Percentiles rank a stretch among this genome's conserved stretches.
phyloP scores from a whole-genome alignment of 2,329 filamentous ascomycete species.

The Alternaria consortialis region DNA sequence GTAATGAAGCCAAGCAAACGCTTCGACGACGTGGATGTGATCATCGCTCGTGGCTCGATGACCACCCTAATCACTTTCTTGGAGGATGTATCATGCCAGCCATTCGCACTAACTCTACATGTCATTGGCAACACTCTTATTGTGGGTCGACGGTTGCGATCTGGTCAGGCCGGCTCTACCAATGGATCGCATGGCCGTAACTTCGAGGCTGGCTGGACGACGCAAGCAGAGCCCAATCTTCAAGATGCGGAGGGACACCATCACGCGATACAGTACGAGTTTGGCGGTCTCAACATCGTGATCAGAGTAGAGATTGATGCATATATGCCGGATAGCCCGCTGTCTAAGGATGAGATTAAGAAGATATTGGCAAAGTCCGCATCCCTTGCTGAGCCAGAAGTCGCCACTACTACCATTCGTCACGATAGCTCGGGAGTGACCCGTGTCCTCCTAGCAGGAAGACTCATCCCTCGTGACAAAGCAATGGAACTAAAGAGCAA shows the following conservation, averaged over 20 bases:
- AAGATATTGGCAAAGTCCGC: background rate
- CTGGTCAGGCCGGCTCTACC: background rate
- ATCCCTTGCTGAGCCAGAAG: background rate
- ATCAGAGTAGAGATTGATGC: background rate
- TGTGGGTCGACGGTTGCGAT: background rate
- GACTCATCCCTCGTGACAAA: background rate
- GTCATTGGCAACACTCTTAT: background rate
- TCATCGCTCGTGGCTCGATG: background rate
- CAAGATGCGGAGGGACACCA: conserved; percentile 7
- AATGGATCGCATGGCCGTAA: background rate
- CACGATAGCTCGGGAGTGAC: background rate
- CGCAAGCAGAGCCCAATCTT: background rate
- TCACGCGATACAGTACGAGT: background rate
- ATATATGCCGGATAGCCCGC: background rate
- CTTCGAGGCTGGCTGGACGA: background rate
- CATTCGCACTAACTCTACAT: background rate
- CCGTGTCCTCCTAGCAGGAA: background rate
- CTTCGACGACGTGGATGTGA: background rate
- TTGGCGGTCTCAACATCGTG: background rate
- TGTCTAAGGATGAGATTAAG: background rate
- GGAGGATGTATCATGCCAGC: background rate
- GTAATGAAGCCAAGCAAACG: background rate
- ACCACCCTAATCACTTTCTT: background rate
- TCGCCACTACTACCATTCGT: background rate
- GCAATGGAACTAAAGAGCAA: background rate